Evolutionary conservation across 2,329 filamentous ascomycete species (phyloP), one percentile per base, ranked within the genome.

Genomic region (Ceratocystis eucalypticola): DNA sequence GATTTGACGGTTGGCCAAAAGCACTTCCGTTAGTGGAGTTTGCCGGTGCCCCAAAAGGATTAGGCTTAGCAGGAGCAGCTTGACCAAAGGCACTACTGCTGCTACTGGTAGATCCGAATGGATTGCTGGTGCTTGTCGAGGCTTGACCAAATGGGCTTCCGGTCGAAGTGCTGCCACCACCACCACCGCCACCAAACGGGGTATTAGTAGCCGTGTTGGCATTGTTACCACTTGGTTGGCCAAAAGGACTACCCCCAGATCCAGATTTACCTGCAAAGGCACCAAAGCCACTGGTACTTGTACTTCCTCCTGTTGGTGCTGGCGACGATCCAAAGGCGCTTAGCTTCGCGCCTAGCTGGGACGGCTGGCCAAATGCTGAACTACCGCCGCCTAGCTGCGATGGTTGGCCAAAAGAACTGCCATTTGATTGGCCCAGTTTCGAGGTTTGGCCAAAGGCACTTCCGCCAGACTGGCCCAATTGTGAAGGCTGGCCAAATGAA

Each of bases 361-460:
- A 66, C 2, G 67, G 20, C 25, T 68, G 67, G 7, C 67, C 67
- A 70, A 80, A 80, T 0, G 68, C 25, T 2, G 64, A 59, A 3
- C 44, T 28, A 37, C 61, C 61, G n/a, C 66, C 66, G 1, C 80
- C 77, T 46, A 69, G 5, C 10, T 75, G 71, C 45, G 72, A 73
- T 0, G 74, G 69, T 62, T 77, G 77, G 8, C 75, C 74, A 68
- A 80, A 79, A 1, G 70, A 70, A 15, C 61, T 62, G 3, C 61
- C 61, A 5, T 70, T 45, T 5, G 72, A 64, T 1, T 62, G 57
- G 69, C 71, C 68, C 66, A 68, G 8, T 25, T 75, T 71, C 41
- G 73, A 73, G 0, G 74, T 69, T 62, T 77, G 77, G 8, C 75
- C 74, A 68, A 77, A 76, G 0, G 71, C 72, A 30, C 63, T 69